phyloP scores from a whole-genome alignment of 257 asterid species.

The Phtheirospermum japonicum region DNA sequence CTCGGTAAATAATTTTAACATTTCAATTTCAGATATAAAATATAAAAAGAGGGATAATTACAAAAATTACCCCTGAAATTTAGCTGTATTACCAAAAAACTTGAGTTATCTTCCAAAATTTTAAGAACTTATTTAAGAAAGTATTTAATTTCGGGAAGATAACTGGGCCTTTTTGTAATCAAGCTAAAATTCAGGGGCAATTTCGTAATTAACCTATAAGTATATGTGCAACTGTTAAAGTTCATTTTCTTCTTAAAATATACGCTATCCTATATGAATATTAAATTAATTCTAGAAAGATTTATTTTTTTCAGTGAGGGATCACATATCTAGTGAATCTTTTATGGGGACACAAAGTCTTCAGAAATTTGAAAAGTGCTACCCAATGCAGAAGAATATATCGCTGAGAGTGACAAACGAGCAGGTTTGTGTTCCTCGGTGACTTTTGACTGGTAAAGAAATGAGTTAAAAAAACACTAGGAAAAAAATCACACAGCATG shows the following conservation, averaged over 20 bases:
- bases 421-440: slow-evolving; percentile 52
- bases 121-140: neutral
- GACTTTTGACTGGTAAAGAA: slow-evolving; percentile 2
- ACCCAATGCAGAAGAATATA: slow-evolving; percentile 80
- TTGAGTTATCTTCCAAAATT: neutral
- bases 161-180: neutral
- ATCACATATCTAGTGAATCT: slow-evolving; percentile 53
- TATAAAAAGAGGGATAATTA: no score
- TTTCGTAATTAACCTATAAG: neutral
- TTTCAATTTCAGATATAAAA: neutral
- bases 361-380: slow-evolving; percentile 75
- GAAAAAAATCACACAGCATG: neutral
- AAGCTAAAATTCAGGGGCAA: neutral
- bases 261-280: neutral
- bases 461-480: slow-evolving; percentile 1
- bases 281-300: slow-evolving; percentile 23
- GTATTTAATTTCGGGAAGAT: neutral
- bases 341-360: slow-evolving; percentile 56
- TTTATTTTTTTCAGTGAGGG: slow-evolving; percentile 48
- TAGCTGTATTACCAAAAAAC: neutral
- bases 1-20: slow-evolving; percentile 47
- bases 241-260: neutral
- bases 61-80: neutral
- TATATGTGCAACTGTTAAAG: neutral
- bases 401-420: slow-evolving; percentile 63